These are phyloP conservation scores for Macroventuria anomochaeta DNA, from an alignment of 2,329 filamentous ascomycete species.

Conservation along the genomic window DNA sequence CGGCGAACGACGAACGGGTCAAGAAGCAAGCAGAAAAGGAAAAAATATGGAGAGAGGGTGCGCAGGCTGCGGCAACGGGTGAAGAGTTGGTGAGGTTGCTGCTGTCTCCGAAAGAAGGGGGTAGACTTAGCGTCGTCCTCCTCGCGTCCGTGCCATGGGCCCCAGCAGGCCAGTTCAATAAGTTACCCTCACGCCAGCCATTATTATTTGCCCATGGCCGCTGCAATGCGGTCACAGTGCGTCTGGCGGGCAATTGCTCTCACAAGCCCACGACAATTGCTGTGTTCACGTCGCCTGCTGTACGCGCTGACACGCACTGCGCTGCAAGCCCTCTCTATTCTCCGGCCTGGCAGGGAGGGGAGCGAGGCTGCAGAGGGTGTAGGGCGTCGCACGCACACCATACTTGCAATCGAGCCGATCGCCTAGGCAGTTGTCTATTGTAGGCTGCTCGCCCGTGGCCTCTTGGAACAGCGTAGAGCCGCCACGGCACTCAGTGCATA, in stretches of 20 bases:
- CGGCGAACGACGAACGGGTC: slow-evolving; percentile 33
- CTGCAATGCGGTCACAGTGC: slow-evolving; percentile 4
- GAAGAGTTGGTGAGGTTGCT: slow-evolving; percentile 32
- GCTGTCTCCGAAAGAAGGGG: slow-evolving; percentile 26
- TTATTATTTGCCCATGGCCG: slow-evolving; percentile 2
- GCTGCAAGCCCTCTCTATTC: background rate
- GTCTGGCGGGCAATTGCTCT: slow-evolving; percentile 2
- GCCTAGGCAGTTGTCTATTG: slow-evolving; percentile 7
- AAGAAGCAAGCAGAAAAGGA: slow-evolving; percentile 40
- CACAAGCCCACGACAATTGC: background rate
- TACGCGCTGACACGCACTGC: slow-evolving; percentile 6
- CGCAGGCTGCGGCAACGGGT: slow-evolving; percentile 31
- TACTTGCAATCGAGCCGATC: slow-evolving; percentile 28
- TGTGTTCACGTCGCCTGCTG: background rate
- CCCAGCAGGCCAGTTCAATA: slow-evolving; percentile 19
- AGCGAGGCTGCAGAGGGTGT: slow-evolving; percentile 14
- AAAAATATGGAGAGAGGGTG: slow-evolving; percentile 46
- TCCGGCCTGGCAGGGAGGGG: slow-evolving; percentile 12
- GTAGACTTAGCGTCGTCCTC: slow-evolving; percentile 19
- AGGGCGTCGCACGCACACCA: slow-evolving; percentile 15
- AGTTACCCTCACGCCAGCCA: slow-evolving; percentile 24
- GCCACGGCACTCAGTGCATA: background rate
- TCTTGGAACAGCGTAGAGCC: slow-evolving; percentile 8
- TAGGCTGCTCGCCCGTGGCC: slow-evolving; percentile 7
- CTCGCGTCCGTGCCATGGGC: slow-evolving; percentile 15